Conservation (phyloP, 78 protist species). For the Dictyostelium brefeldianum region DNA sequence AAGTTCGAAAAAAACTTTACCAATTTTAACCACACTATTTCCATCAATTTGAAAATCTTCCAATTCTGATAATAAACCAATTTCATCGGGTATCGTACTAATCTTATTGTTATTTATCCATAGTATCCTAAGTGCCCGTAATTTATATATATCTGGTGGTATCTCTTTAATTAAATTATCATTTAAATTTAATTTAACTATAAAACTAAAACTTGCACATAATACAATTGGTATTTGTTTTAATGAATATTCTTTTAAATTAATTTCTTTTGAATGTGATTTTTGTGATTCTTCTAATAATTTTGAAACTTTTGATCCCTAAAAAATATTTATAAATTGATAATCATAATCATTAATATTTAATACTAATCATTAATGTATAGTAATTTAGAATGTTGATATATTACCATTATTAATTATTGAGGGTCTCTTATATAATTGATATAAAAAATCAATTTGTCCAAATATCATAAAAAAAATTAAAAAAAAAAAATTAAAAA, state of each 20-base stretch:
- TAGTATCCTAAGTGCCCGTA: slow-evolving; percentile 42
- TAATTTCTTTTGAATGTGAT: slow-evolving; percentile 68
- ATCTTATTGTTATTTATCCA: slow-evolving; percentile 61
- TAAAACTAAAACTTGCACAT: slow-evolving; percentile 65
- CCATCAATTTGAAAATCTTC: slow-evolving; percentile 76
- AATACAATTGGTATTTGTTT: slow-evolving; percentile 64
- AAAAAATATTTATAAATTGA: no score
- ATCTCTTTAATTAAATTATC: slow-evolving; percentile 71
- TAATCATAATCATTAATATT: no score
- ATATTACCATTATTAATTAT: no score
- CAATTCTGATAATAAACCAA: slow-evolving; percentile 66
- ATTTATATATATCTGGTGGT: slow-evolving; percentile 69
- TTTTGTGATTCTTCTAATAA: slow-evolving; percentile 62
- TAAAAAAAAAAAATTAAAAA: no score
- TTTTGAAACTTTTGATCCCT: slow-evolving; percentile 81
- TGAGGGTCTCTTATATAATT: no score
- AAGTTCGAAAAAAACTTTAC: slow-evolving; percentile 50
- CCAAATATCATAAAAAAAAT: no score
- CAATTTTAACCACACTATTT: not conserved
- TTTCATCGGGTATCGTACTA: slow-evolving; percentile 17
- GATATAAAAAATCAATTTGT: no score
- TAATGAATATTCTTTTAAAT: slow-evolving; percentile 39
- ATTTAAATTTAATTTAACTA: slow-evolving; percentile 52
- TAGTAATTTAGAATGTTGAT: no score
- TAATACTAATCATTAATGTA: no score